Evolutionary conservation across 371 early-diverging fungal genomes (phyloP).

Genomic region (Saksenaea vasiformis): DNA sequence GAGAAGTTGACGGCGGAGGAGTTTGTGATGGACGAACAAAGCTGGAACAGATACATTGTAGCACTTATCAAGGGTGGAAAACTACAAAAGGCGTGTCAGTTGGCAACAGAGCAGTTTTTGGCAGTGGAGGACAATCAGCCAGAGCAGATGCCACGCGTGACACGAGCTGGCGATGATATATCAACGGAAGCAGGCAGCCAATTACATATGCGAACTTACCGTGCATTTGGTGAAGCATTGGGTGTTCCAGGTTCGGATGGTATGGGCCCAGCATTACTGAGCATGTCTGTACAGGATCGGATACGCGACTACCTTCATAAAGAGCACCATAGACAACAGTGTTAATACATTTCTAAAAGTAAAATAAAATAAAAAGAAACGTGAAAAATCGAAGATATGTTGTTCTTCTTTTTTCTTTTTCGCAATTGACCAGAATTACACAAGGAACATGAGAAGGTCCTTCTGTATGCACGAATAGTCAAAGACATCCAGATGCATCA

Average conservation of each 20-base stretch:
- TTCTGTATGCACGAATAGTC: too few species aligned
- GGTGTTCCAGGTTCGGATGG: slow-evolving; percentile 9
- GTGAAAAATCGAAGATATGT: too few species aligned
- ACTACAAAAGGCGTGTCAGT: slow-evolving; percentile 19
- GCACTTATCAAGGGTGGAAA: slow-evolving; percentile 13
- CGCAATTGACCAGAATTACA: too few species aligned
- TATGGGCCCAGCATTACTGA: background rate
- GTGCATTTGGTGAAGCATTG: slow-evolving; percentile 19
- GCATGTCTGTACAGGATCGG: background rate
- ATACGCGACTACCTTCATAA: background rate
- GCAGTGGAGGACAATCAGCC: background rate
- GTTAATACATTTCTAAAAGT: too few species aligned
- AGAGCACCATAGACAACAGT: background rate
- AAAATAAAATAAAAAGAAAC: too few species aligned
- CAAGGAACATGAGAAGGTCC: too few species aligned
- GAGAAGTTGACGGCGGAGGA: slow-evolving; percentile 10
- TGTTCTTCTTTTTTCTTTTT: too few species aligned
- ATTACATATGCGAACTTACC: slow-evolving; percentile 24
- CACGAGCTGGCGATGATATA: slow-evolving; percentile 21
- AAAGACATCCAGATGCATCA: too few species aligned
- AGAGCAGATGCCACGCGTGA: background rate
- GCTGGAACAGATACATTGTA: slow-evolving; percentile 41
- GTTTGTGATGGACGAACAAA: slow-evolving; percentile 44
- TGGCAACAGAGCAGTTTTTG: slow-evolving; percentile 16
- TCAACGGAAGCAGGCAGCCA: slow-evolving; percentile 13